Evolutionary conservation across 805 yeast species (phyloP), one percentile per base, ranked within the genome.

Genomic region (Pichia membranifaciens): DNA sequence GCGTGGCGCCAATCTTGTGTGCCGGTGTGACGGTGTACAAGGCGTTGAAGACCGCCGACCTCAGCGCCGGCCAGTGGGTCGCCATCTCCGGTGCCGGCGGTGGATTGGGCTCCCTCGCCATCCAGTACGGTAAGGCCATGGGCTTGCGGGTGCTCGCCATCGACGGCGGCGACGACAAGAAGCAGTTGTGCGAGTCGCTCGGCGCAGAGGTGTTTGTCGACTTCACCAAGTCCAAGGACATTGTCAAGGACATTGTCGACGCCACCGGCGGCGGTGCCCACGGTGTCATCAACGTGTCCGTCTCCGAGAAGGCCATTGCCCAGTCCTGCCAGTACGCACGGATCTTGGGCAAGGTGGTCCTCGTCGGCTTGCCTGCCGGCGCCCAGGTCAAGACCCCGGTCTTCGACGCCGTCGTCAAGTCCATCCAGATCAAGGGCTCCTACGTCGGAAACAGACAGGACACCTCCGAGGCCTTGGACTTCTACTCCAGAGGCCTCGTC

Each of bases 1-100:
- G 74, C 57, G 75, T 81, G 52, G 81, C 95, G 16, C 95, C 95
- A 57, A 79, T 87, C 61, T 76, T 87, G 63, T 87, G 95, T 72
- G 95, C 95, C 39, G 95, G 95, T 68, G 81, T 87, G 66, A 87
- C 95, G 41, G 93, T 85, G 47, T 87, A 87, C 81, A 86, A 86
- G 76, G 95, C 93, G 43, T 73, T 87, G 65, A 86, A 86, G 76
- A 83, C 86, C 38, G 86, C 93, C 51, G 76, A 76, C 53, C 71
- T 82, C 60, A 65, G 88, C 45, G 60, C 89, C 20, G 89, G 91
- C 61, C 79, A 84, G 66, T 83, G 84, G 82, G 84, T 82, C 55
- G 78, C 80, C 51, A 71, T 84, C 51, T 79, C 87, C 48, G 90
- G 91, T 70, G 89, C 88, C 52, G 86, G 80, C 66, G 90, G 90